Conservation (phyloP, 257 asterid species). For the Solanum pimpinellifolium region DNA sequence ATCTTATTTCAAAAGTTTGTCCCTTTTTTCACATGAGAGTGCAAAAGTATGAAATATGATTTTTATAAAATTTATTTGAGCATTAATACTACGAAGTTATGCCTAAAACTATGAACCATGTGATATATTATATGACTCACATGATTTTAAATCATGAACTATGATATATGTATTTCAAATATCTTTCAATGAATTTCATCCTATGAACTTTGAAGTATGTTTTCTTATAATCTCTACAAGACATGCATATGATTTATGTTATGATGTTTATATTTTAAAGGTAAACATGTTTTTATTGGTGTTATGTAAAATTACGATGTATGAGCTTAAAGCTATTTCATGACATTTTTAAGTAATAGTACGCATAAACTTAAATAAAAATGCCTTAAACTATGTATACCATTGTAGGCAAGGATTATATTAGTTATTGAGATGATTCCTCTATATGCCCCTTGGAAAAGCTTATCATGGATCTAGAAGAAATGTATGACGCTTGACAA, state of each 20-base stretch:
- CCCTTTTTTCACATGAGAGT: not conserved
- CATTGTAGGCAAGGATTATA: not conserved
- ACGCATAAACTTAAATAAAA: not conserved
- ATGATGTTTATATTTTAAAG: not conserved
- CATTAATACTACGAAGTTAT: not conserved
- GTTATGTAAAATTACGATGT: no score
- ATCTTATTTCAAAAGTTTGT: not conserved
- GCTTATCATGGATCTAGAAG: no score
- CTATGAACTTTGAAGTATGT: not conserved
- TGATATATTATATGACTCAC: not conserved
- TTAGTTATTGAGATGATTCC: not conserved
- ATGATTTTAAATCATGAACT: not conserved
- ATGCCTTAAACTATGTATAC: not conserved
- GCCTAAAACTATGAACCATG: not conserved
- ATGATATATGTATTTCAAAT: not conserved
- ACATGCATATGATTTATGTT: no score
- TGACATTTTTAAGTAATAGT: not conserved
- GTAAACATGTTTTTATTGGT: not conserved
- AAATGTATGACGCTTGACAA: not conserved
- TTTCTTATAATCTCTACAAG: not conserved
- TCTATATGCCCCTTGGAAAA: not conserved
- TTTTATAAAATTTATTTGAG: no score
- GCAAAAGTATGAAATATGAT: not conserved
- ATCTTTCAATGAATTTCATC: not conserved
- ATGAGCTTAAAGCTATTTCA: not conserved